Percentiles rank a stretch among this genome's conserved stretches.
phyloP scores from a whole-genome alignment of 192 early-diverging fungal species.

The Dissophora ornata region DNA sequence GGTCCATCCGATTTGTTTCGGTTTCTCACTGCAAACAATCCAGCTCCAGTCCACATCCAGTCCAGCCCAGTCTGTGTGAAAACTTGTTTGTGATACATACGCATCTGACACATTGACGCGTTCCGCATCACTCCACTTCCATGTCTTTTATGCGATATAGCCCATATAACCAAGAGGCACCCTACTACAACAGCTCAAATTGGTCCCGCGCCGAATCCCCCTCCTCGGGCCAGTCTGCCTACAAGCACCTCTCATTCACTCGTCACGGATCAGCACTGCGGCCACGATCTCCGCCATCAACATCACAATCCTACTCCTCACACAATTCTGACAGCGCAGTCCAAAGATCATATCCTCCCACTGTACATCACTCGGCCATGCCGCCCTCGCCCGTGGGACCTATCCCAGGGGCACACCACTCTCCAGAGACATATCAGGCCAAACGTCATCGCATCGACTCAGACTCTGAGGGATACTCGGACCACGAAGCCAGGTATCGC shows the following conservation, averaged over 20 bases:
- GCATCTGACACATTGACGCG: too few species aligned
- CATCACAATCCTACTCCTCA: neutral
- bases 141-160: too few species aligned
- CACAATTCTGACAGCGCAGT: neutral
- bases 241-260: conserved; percentile 4
- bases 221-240: neutral
- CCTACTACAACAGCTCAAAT: neutral
- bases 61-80: too few species aligned
- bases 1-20: too few species aligned
- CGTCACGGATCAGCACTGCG: conserved; percentile 2
- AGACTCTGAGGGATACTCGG: conserved; percentile 32
- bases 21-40: too few species aligned
- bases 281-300: neutral
- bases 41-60: too few species aligned
- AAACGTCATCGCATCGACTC: conserved; percentile 17
- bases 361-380: conserved; percentile 1
- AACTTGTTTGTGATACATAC: too few species aligned
- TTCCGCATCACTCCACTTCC: too few species aligned
- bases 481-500: conserved; percentile 10
- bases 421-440: conserved; percentile 9
- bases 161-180: neutral
- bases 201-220: conserved; percentile 11
- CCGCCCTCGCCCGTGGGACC: conserved; percentile 8
- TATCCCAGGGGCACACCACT: neutral
- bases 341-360: neutral